Evolutionary conservation across 495 filamentous ascomycete genomes (phyloP), one percentile per base, ranked within the genome.

Genomic region (Alectoria sarmentosa): DNA sequence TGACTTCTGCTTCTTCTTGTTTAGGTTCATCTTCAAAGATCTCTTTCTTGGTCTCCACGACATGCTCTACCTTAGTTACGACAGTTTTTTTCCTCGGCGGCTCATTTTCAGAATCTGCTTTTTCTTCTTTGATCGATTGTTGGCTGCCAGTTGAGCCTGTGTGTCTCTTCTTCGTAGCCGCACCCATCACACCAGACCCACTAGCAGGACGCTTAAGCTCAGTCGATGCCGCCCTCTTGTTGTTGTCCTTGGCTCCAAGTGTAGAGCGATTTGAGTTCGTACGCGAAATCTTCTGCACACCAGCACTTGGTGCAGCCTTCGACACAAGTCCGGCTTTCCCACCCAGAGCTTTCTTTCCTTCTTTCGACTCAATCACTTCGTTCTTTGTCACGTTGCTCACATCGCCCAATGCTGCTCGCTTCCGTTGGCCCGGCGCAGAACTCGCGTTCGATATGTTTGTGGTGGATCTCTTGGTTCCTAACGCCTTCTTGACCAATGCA

Each of bases 341-440:
- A 32, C 76, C 76, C 39, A 75, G 70, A 42, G 80, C 74, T 79
- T 95, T 96, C 83, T 96, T 93, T 37, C 78, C 83, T 60, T 80
- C 82, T 67, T 82, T 83, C 39, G 69, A 65, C 32, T 91, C 90
- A 42, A 72, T 74, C 8, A 73, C 78, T 19, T 92, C 90, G 30
- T 75, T 79, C 77, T 96, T 96, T 63, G 84, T 83, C 60, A 96
- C 89, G 79, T 98, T 98, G 83, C 92, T 98, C 65, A 96, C 87
- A 80, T 98, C 93, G 34, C 90, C 91, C 26, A 98, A 83, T 38
- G 89, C 91, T 70, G 87, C 80, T 70, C 90, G 89, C 73, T 85
- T 87, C 71, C 87, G 81, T 66, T 77, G 80, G 17, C 72, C 72
- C 36, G 76, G 76, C 52, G 78, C 71, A 69, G 82, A 76, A 56